Evolutionary conservation across 148 eudicot species (phyloP), one percentile per base, ranked within the genome.

Genomic region (Rhododendron kiyosumense): DNA sequence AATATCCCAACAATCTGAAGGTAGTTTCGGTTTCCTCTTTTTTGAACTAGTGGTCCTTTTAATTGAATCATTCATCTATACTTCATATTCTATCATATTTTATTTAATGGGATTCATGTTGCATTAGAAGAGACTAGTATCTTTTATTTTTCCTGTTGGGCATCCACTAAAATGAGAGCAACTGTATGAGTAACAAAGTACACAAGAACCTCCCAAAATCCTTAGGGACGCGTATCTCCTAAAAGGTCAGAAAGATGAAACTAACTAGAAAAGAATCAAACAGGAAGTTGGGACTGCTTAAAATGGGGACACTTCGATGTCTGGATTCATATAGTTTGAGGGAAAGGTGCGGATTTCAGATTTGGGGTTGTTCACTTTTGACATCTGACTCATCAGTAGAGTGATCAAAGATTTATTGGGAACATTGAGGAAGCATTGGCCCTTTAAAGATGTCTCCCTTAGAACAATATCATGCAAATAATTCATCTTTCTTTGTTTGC

Each of bases 1-100:
- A 84, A 87, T 97, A 89, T 87, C 93, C 36, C 89, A 92, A 81
- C 98, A 94, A 75, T 91, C 90, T 77, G 92, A 95, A 89, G 96
- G 99, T 96, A 88, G 32, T 34, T 82, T 32, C 17, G 9, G 32
- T 69, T 49, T 46, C 24, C 52, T 81, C 38, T 67, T 79, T 38
- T 12, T 18, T 34, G 38, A 43, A 75, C 36, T 8, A 83, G 77
- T 84, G 36, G 28, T 4, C 18, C 73, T n/a, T 63, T 77, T 41
- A 77, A 26, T 34, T 3, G 18, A 46, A 51, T 76, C 24, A 85
- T 52, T 52, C 54, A 76, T 54, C 36, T 13, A 54, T 78, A 34
- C 12, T 85, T 3, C 45, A 20, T 85, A 5, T 52, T 79, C 41
- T 36, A 57, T n/a, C 14, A 20, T 26, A 14, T 30, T 76, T 73